phyloP scores from a whole-genome alignment of 768 basidiomycete genomes.

The Clitopilus passeckerianus region DNA sequence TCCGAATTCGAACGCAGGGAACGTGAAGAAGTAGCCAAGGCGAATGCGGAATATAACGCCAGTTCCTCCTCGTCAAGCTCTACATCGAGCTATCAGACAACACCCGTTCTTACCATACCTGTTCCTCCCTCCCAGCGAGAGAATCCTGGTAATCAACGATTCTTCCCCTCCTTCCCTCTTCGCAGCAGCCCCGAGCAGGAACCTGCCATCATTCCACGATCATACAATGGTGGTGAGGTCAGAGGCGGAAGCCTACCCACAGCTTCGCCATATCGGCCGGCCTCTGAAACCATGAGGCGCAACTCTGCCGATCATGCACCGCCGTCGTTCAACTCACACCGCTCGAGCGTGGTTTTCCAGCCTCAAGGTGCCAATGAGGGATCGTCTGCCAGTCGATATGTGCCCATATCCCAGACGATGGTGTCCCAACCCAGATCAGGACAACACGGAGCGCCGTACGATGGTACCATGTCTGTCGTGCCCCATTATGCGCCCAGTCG shows the following conservation, averaged over 20 bases:
- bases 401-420: conserved; percentile 17
- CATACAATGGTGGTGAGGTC: neutral
- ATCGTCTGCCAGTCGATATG: conserved; percentile 9
- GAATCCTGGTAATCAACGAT: neutral
- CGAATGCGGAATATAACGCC: conserved; percentile 39
- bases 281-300: conserved; percentile 2
- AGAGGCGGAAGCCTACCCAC: neutral
- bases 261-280: conserved; percentile 3
- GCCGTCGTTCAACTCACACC: conserved; percentile 4
- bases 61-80: conserved; percentile 24
- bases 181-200: conserved; percentile 16
- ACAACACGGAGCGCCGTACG: neutral
- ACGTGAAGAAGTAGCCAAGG: conserved; percentile 30
- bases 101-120: conserved; percentile 4
- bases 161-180: conserved; percentile 12
- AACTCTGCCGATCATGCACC: neutral
- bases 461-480: neutral
- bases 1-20: conserved; percentile 37
- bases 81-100: conserved; percentile 17
- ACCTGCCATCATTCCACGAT: neutral
- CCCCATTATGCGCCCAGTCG: neutral
- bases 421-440: neutral
- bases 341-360: conserved; percentile 1
- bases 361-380: conserved; percentile 11
- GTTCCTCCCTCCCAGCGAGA: neutral